These are phyloP conservation scores for Bipolaris victoriae DNA, from an alignment of 2,329 filamentous ascomycete genomes.

Conservation along the genomic window DNA sequence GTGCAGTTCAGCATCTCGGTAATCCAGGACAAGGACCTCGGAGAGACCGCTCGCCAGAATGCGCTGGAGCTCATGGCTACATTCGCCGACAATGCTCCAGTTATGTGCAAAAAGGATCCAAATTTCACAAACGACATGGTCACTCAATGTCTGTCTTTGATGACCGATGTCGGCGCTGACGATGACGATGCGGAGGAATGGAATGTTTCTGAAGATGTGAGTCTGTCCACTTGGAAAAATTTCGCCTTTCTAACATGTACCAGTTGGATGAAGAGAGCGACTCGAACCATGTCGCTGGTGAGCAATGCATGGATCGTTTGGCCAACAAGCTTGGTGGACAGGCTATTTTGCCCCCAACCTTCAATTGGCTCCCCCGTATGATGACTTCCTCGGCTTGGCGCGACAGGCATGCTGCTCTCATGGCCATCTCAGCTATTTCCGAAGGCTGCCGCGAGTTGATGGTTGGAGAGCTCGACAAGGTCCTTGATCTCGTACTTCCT, in stretches of 20 bases:
- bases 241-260: neutral
- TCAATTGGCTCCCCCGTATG: constrained; percentile 97
- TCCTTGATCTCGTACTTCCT: constrained; percentile 92
- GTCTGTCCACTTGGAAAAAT: neutral
- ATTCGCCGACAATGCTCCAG: constrained; percentile 91
- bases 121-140: constrained; percentile 96
- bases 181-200: constrained; percentile 95
- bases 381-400: constrained; percentile 94
- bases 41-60: constrained; percentile 89
- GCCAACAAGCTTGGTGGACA: constrained; percentile 97
- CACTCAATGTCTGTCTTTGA: constrained; percentile 94
- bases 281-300: constrained; percentile 94
- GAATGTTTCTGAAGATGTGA: constrained; percentile 81
- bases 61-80: constrained; percentile 97
- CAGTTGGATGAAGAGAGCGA: constrained; percentile 94
- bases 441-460: constrained; percentile 96
- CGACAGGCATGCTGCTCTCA: constrained; percentile 93
- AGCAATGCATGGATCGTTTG: constrained; percentile 97
- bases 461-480: constrained; percentile 91
- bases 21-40: constrained; percentile 93
- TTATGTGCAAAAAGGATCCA: constrained; percentile 93
- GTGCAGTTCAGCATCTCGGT: constrained; percentile 93
- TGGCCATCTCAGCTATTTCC: constrained; percentile 98
- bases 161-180: constrained; percentile 95
- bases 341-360: constrained; percentile 89